Conservation (phyloP, 108 stramenopile genomes). For the Nannochloropsis gaditana region DNA sequence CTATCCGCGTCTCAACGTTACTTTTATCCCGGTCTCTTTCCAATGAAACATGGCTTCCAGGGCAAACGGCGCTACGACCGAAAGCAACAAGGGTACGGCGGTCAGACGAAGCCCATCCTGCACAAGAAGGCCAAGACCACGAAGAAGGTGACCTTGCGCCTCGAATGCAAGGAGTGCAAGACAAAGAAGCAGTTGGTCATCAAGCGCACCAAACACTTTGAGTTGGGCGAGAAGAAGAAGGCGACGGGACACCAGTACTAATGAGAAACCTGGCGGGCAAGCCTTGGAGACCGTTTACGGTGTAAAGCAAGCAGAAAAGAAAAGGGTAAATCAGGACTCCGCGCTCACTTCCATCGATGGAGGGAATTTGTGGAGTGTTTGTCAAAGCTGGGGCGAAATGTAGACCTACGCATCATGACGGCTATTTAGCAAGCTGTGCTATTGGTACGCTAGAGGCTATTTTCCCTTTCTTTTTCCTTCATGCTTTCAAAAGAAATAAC, state of each 20-base stretch:
- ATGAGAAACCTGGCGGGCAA: constrained; percentile 23
- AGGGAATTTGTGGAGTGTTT: too few relatives aligned
- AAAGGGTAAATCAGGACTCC: background rate
- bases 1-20: too few relatives aligned
- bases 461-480: too few relatives aligned
- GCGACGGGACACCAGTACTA: constrained; percentile 92
- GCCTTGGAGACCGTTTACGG: constrained; percentile 10
- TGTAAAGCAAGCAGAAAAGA: constrained; percentile 14
- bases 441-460: too few relatives aligned
- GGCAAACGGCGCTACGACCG: constrained; percentile 98
- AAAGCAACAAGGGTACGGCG: constrained; percentile 99
- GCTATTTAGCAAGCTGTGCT: too few relatives aligned
- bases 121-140: constrained; percentile 99
- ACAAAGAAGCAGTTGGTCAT: constrained; percentile 94
- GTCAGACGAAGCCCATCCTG: constrained; percentile 99
- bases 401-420: too few relatives aligned
- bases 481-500: too few relatives aligned
- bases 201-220: constrained; percentile 99
- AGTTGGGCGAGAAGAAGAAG: constrained; percentile 97
- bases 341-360: too few relatives aligned
- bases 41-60: background rate
- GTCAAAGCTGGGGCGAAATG: too few relatives aligned
- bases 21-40: too few relatives aligned
- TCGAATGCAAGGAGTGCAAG: constrained; percentile 99
- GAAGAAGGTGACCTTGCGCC: constrained; percentile 95